Percentiles rank a stretch among this genome's conserved stretches.
Evolutionary conservation across 164 flowering plant genomes (phyloP).

Genomic region (Tetracentron sinense): DNA sequence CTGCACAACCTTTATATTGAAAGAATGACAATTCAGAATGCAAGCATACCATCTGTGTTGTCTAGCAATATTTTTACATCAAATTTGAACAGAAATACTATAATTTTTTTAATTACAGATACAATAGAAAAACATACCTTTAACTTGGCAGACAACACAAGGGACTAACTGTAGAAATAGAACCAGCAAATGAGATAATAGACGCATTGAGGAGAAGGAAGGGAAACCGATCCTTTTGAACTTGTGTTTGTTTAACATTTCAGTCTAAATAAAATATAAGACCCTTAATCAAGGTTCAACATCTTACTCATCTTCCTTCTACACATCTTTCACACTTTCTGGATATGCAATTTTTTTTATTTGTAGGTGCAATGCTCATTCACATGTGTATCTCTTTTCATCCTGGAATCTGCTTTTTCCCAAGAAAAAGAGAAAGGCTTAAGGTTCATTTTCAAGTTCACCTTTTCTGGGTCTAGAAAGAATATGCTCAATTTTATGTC

Average conservation of each 20-base stretch:
- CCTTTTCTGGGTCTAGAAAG: no score
- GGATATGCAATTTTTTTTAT: no score
- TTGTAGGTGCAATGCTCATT: conserved; percentile 27
- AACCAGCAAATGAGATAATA: conserved; percentile 24
- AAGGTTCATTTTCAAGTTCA: conserved; percentile 9
- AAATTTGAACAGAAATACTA: not conserved
- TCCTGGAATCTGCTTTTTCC: conserved; percentile 46
- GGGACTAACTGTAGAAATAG: conserved; percentile 37
- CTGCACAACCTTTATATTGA: not conserved
- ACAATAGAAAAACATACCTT: conserved; percentile 44
- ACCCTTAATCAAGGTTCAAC: conserved; percentile 4
- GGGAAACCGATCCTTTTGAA: conserved; percentile 10
- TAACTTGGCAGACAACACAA: conserved; percentile 46
- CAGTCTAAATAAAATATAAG: not conserved
- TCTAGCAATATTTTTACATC: not conserved
- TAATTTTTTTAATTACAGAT: not conserved
- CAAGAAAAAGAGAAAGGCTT: not conserved
- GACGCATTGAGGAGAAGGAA: conserved; percentile 43
- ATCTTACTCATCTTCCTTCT: conserved; percentile 11
- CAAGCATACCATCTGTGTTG: no score
- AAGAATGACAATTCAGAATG: not conserved
- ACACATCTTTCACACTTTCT: conserved; percentile 20
- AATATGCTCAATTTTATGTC: no score
- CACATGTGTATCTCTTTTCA: conserved; percentile 23
- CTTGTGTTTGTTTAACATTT: conserved; percentile 9